Evolutionary conservation across 352 stramenopile species (phyloP).

Genomic region (Phytopythium helicoides): DNA sequence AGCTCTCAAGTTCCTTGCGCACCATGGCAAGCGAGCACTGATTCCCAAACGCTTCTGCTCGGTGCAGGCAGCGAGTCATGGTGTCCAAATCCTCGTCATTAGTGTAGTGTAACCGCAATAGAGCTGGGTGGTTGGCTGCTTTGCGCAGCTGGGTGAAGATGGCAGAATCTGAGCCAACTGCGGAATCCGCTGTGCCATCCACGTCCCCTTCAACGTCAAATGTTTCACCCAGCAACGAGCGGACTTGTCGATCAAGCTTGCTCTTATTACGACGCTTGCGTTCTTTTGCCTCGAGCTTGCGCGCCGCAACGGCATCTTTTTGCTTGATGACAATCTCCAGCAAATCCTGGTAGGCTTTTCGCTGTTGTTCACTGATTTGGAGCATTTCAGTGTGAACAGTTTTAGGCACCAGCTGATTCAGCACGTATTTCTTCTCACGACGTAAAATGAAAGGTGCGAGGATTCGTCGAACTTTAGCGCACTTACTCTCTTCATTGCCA

Average conservation of each 20-base stretch:
- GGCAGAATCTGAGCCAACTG: slow-evolving; percentile 29
- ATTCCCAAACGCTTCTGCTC: slow-evolving; percentile 78
- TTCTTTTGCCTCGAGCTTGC: slow-evolving; percentile 51
- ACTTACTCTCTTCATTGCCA: slow-evolving; percentile 76
- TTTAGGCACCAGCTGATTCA: slow-evolving; percentile 90
- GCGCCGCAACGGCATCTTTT: slow-evolving; percentile 42
- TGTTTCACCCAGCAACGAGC: slow-evolving; percentile 36
- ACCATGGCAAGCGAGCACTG: slow-evolving; percentile 85
- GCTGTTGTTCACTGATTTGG: slow-evolving; percentile 67
- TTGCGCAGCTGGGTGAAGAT: slow-evolving; percentile 98
- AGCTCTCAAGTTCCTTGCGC: slow-evolving; percentile 91
- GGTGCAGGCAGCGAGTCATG: slow-evolving; percentile 81
- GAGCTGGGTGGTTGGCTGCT: slow-evolving; percentile 95
- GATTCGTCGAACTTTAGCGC: slow-evolving; percentile 87
- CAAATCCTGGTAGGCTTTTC: slow-evolving; percentile 85
- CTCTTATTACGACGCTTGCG: slow-evolving; percentile 50
- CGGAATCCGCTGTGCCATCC: neutral
- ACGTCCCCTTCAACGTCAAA: slow-evolving; percentile 1
- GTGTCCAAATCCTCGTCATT: slow-evolving; percentile 69
- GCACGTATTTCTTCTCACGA: slow-evolving; percentile 95
- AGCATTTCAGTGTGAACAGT: slow-evolving; percentile 85
- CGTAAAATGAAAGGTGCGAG: slow-evolving; percentile 97
- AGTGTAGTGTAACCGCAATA: slow-evolving; percentile 88
- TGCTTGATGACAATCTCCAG: slow-evolving; percentile 66
- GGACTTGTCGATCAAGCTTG: slow-evolving; percentile 45